These are phyloP conservation scores for Candolleomyces aberdarensis DNA, from an alignment of 768 basidiomycete species.

Conservation along the genomic window DNA sequence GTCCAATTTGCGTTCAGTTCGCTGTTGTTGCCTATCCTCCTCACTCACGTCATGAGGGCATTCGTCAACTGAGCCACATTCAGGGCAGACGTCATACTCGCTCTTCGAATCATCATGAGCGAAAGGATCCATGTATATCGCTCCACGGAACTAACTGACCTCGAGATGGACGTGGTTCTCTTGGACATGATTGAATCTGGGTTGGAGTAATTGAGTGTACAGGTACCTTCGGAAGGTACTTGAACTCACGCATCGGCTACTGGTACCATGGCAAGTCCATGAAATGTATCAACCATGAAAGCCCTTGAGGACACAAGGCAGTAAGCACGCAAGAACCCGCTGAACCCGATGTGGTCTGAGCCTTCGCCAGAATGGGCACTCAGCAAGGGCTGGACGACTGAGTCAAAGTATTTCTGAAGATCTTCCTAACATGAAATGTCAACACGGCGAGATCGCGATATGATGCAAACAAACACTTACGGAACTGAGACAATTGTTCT, in stretches of 20 bases:
- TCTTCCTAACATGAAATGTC: constrained; percentile 23
- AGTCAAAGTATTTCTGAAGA: constrained; percentile 33
- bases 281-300: constrained; percentile 80
- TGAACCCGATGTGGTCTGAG: constrained; percentile 14
- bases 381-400: constrained; percentile 31
- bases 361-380: constrained; percentile 14
- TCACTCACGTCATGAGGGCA: constrained; percentile 61
- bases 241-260: constrained; percentile 73
- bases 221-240: background rate
- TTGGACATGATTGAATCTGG: constrained; percentile 70
- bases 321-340: constrained; percentile 51
- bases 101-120: constrained; percentile 36
- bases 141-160: constrained; percentile 37
- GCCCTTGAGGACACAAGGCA: constrained; percentile 76
- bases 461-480: background rate
- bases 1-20: constrained; percentile 21
- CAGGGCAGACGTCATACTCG: constrained; percentile 69
- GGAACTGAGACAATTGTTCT: constrained; percentile 13
- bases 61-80: constrained; percentile 65
- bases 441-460: background rate
- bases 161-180: constrained; percentile 73
- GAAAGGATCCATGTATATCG: background rate
- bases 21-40: background rate
- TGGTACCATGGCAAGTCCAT: constrained; percentile 80
- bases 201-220: constrained; percentile 6